Evolutionary conservation across 176 grass and related monocot species (phyloP).

Genomic region (Juncus inflexus): DNA sequence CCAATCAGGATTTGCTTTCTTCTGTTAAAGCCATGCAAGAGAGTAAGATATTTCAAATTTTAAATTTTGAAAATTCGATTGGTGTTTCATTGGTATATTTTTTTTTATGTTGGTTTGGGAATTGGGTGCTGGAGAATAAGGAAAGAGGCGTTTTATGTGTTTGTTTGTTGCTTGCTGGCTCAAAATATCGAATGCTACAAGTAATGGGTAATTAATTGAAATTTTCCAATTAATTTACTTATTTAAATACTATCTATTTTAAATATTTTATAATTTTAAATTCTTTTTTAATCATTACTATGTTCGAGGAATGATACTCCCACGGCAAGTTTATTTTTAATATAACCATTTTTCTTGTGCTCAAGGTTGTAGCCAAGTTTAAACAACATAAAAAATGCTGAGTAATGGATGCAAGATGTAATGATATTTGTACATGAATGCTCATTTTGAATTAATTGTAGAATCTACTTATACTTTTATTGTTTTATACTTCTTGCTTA

Average conservation of each 20-base stretch:
- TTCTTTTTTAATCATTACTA: too few species aligned
- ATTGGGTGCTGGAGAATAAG: conserved; percentile 45
- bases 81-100: too few species aligned
- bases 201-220: conserved; percentile 62
- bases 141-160: conserved; percentile 55
- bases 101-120: conserved; percentile 47
- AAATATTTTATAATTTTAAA: conserved; percentile 4
- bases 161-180: conserved; percentile 68
- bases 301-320: too few species aligned
- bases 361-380: too few species aligned
- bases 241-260: not conserved
- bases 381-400: too few species aligned
- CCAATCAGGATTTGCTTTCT: conserved; percentile 67
- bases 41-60: conserved; percentile 40
- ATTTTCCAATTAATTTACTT: not conserved
- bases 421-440: too few species aligned
- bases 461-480: too few species aligned
- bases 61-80: not conserved
- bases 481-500: too few species aligned
- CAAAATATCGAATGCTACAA: conserved; percentile 82
- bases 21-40: conserved; percentile 78
- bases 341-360: too few species aligned
- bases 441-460: too few species aligned
- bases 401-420: too few species aligned
- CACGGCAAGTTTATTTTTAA: too few species aligned